phyloP scores from a whole-genome alignment of 805 yeast species.

The Wickerhamomyces xylosicus region DNA sequence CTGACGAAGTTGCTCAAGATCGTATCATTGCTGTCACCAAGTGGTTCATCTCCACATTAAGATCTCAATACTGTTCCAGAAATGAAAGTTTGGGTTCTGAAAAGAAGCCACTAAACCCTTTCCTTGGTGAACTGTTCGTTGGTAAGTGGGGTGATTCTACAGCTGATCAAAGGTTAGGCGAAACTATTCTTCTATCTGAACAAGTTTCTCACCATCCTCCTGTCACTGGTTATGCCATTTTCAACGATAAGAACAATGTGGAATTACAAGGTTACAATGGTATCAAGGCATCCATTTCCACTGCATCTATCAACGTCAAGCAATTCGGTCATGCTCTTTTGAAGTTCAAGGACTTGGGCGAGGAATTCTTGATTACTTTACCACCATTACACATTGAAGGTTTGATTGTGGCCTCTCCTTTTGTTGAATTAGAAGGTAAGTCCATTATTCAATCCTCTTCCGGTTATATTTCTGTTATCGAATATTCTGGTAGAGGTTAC shows the following conservation, averaged over 20 bases:
- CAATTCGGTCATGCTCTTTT: slow-evolving; percentile 89
- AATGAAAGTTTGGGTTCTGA: slow-evolving; percentile 90
- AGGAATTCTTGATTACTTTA: slow-evolving; percentile 69
- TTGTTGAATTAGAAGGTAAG: slow-evolving; percentile 86
- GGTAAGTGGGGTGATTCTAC: slow-evolving; percentile 71
- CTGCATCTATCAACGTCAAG: slow-evolving; percentile 73
- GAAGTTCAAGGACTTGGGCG: slow-evolving; percentile 49
- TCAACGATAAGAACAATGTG: slow-evolving; percentile 61
- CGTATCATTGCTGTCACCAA: slow-evolving; percentile 74
- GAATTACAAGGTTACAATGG: slow-evolving; percentile 83
- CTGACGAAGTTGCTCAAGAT: slow-evolving; percentile 42
- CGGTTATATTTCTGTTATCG: slow-evolving; percentile 67
- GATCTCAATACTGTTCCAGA: slow-evolving; percentile 90
- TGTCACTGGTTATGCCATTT: slow-evolving; percentile 81
- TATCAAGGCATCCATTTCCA: slow-evolving; percentile 72
- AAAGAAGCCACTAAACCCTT: slow-evolving; percentile 95
- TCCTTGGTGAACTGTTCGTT: slow-evolving; percentile 86
- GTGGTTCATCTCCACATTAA: slow-evolving; percentile 87
- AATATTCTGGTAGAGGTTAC: slow-evolving; percentile 88
- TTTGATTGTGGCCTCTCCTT: slow-evolving; percentile 80
- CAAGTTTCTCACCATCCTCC: slow-evolving; percentile 99
- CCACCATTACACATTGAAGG: slow-evolving; percentile 97
- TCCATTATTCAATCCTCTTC: slow-evolving; percentile 75
- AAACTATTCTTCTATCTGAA: slow-evolving; percentile 72
- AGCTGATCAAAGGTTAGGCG: slow-evolving; percentile 46